These are phyloP conservation scores for Fremontodendron californicum DNA, from an alignment of 345 rosid genomes.

Conservation along the genomic window DNA sequence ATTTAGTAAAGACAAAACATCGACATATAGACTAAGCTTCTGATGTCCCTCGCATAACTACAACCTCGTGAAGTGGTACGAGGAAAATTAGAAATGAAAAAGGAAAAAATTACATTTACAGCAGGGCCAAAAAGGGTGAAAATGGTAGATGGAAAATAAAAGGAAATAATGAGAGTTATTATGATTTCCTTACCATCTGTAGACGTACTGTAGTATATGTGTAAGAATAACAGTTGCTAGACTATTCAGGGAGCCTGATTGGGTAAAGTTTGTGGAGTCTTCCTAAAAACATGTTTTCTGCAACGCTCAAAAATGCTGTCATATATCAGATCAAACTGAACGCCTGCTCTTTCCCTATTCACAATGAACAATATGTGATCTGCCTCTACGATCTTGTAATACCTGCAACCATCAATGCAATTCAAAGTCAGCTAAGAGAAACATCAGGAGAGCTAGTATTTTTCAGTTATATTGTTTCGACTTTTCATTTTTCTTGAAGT, in stretches of 20 bases:
- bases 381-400: conserved; percentile 83
- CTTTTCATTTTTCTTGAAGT: no score
- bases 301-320: conserved; percentile 91
- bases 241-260: conserved; percentile 34
- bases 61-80: neutral
- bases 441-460: neutral
- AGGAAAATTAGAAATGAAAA: neutral
- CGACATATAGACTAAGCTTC: neutral
- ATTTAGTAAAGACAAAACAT: neutral
- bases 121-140: neutral
- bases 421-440: conserved; percentile 11
- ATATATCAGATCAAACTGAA: conserved; percentile 82
- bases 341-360: conserved; percentile 89
- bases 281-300: conserved; percentile 76
- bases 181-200: neutral
- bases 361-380: conserved; percentile 82
- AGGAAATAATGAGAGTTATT: neutral
- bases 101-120: conserved; percentile 4
- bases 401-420: conserved; percentile 45
- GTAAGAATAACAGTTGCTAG: conserved; percentile 10
- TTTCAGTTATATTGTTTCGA: no score
- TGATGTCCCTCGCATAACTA: conserved; percentile 9
- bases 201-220: neutral
- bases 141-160: no score
- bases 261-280: conserved; percentile 51